Conservation (phyloP, 139 green algal species). For the Picochlorum sp. region DNA sequence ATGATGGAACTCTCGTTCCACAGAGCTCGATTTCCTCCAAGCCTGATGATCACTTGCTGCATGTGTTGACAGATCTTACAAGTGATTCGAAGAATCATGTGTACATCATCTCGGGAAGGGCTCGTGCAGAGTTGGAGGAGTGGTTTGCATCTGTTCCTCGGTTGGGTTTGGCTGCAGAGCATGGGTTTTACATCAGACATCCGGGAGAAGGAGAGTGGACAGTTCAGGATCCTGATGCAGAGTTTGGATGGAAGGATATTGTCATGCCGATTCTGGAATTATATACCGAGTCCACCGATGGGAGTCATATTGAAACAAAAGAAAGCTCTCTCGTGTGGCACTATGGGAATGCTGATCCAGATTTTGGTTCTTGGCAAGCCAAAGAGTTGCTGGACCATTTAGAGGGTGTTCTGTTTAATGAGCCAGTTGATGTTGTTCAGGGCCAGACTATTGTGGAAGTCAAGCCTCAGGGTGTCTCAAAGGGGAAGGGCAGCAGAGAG, state of each 20-base stretch:
- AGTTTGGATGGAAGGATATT: slow-evolving; percentile 72
- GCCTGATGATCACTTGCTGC: slow-evolving; percentile 24
- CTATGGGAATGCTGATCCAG: slow-evolving; percentile 89
- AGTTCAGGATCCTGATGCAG: slow-evolving; percentile 32
- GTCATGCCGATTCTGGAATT: slow-evolving; percentile 70
- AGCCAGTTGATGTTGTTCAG: slow-evolving; percentile 71
- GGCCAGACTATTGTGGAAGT: slow-evolving; percentile 84
- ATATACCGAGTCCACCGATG: slow-evolving; percentile 92
- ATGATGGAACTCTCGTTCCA: slow-evolving; percentile 91
- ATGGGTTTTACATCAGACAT: slow-evolving; percentile 75
- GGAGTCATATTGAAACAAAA: slow-evolving; percentile 87
- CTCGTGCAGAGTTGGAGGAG: slow-evolving; percentile 52
- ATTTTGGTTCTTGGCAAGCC: slow-evolving; percentile 94
- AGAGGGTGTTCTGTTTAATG: slow-evolving; percentile 85
- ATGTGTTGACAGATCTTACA: slow-evolving; percentile 55
- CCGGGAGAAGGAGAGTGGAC: slow-evolving; percentile 25
- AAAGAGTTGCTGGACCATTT: slow-evolving; percentile 99
- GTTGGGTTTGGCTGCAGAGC: slow-evolving; percentile 86
- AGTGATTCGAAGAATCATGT: slow-evolving; percentile 72
- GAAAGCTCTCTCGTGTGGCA: slow-evolving; percentile 87
- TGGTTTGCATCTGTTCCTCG: slow-evolving; percentile 81
- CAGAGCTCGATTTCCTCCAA: slow-evolving; percentile 41
- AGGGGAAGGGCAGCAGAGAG: slow-evolving; percentile 69
- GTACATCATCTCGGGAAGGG: slow-evolving; percentile 82
- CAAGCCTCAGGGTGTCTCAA: slow-evolving; percentile 74